phyloP scores from a whole-genome alignment of 2,329 filamentous ascomycete species.

The Grosmannia serpens region DNA sequence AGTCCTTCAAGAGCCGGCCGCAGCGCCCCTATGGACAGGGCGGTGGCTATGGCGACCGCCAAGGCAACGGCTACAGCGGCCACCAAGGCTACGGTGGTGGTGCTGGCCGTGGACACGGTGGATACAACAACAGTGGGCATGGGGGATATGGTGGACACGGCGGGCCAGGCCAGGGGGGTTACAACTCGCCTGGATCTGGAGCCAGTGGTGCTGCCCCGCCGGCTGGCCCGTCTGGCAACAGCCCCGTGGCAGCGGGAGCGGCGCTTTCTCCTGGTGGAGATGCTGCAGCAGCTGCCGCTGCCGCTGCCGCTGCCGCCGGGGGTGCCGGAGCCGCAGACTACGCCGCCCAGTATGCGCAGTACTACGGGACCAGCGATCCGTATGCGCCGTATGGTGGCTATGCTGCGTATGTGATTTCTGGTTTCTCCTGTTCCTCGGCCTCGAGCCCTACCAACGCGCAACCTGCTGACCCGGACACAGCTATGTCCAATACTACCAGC shows the following conservation, averaged over 20 bases:
- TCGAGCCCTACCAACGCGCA: background rate
- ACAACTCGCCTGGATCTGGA: constrained; percentile 21
- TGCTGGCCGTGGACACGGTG: constrained; percentile 18
- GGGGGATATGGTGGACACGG: constrained; percentile 20
- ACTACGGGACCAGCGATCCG: constrained; percentile 59
- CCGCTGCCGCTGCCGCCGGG: constrained; percentile 22
- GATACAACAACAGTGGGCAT: background rate
- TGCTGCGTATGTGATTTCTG: constrained; percentile 44
- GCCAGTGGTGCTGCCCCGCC: background rate
- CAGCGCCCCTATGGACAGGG: constrained; percentile 52
- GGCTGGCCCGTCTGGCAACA: background rate
- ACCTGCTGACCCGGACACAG: constrained; percentile 23
- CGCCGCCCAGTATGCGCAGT: constrained; percentile 71
- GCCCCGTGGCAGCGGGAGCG: background rate
- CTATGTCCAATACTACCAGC: constrained; percentile 62
- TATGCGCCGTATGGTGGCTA: constrained; percentile 90
- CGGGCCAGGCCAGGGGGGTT: constrained; percentile 20
- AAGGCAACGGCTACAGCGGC: constrained; percentile 14
- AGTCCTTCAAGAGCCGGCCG: constrained; percentile 77
- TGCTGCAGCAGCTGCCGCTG: background rate
- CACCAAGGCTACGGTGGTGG: constrained; percentile 24
- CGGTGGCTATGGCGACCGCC: constrained; percentile 32
- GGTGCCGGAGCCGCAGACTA: constrained; percentile 46
- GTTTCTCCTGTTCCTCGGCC: background rate
- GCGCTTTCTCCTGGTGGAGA: background rate